Evolutionary conservation across 495 filamentous ascomycete species (phyloP).

Genomic region (Staphylotrichum longicolle): DNA sequence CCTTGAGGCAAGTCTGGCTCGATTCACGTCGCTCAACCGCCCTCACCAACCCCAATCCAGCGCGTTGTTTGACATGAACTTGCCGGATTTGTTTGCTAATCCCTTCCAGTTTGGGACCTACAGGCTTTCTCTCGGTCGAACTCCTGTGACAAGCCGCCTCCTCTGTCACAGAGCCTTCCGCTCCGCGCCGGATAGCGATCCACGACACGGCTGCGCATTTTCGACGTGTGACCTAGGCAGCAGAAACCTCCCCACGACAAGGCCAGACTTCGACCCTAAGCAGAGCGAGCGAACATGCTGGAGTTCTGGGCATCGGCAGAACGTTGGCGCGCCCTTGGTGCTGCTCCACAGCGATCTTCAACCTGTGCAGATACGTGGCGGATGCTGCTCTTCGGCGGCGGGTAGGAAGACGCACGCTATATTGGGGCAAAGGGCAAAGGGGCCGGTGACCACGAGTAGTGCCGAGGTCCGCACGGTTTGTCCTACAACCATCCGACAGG

Average conservation of each 20-base stretch:
- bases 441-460: neutral
- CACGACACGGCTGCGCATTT: slow-evolving; percentile 24
- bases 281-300: neutral
- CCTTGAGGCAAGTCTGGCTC: slow-evolving; percentile 22
- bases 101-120: slow-evolving; percentile 28
- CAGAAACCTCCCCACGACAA: slow-evolving; percentile 7
- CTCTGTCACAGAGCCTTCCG: slow-evolving; percentile 20
- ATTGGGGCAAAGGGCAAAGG: slow-evolving; percentile 11
- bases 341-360: neutral
- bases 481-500: slow-evolving; percentile 27
- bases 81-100: slow-evolving; percentile 37
- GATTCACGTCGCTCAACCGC: slow-evolving; percentile 31
- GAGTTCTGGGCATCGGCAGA: too few relatives aligned
- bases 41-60: slow-evolving; percentile 24
- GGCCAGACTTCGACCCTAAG: slow-evolving; percentile 6
- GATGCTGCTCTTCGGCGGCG: slow-evolving; percentile 6
- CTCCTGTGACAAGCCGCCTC: slow-evolving; percentile 23
- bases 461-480: slow-evolving; percentile 24
- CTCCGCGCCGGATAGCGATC: slow-evolving; percentile 19
- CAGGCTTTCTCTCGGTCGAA: slow-evolving; percentile 25
- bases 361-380: slow-evolving; percentile 15
- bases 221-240: slow-evolving; percentile 22
- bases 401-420: neutral
- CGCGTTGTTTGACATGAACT: slow-evolving; percentile 22
- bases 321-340: too few relatives aligned